A percentile compares a stretch with the other conserved stretches of the same genome.
Conservation (phyloP, 345 rosid species). For the Barbarea vulgaris region DNA sequence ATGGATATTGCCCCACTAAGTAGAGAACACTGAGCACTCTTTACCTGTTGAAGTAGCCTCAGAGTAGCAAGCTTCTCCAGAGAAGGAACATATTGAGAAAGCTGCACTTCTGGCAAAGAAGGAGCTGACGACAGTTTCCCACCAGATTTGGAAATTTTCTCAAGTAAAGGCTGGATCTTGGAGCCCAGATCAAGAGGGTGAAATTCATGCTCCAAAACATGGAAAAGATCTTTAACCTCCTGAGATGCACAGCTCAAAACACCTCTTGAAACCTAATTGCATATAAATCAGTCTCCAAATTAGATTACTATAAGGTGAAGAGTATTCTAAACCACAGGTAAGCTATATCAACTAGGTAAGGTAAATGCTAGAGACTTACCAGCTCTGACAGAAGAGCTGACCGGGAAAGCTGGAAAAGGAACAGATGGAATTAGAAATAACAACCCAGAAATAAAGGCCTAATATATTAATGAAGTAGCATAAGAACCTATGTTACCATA, state of each 20-base stretch:
- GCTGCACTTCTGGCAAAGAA: constrained; percentile 86
- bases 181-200: constrained; percentile 82
- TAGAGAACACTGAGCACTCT: constrained; percentile 11
- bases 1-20: neutral
- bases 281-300: constrained; percentile 22
- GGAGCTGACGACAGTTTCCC: constrained; percentile 92
- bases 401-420: constrained; percentile 72
- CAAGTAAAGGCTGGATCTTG: constrained; percentile 73
- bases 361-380: constrained; percentile 53
- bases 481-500: constrained; percentile 53
- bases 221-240: constrained; percentile 94
- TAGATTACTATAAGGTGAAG: neutral
- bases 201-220: constrained; percentile 88
- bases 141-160: constrained; percentile 80
- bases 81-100: constrained; percentile 77
- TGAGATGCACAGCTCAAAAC: constrained; percentile 92
- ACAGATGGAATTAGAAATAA: constrained; percentile 21
- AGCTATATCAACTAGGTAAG: constrained; percentile 16
- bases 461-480: neutral
- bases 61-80: constrained; percentile 89
- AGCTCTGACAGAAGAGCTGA: constrained; percentile 83
- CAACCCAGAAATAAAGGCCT: neutral
- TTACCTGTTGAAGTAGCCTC: constrained; percentile 91
- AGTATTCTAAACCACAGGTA: constrained; percentile 21
- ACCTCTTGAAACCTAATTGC: constrained; percentile 76